Evolutionary conservation across 164 flowering plant species (phyloP).

Genomic region (Annona cherimola): DNA sequence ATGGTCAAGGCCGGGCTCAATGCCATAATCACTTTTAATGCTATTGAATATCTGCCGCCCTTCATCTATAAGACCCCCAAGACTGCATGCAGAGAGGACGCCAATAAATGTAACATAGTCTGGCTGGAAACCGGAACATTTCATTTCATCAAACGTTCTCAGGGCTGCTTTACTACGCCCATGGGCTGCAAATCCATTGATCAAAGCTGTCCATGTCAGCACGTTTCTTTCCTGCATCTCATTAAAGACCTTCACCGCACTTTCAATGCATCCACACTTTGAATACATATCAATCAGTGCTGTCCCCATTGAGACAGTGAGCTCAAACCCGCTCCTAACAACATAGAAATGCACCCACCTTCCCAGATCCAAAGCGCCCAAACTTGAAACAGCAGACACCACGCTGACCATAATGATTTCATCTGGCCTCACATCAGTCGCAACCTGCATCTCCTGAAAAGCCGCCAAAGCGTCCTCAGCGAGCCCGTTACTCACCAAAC

Average conservation of each 20-base stretch:
- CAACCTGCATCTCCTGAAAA: constrained; percentile 38
- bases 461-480: constrained; percentile 25
- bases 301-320: constrained; percentile 30
- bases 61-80: constrained; percentile 40
- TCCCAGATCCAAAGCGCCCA: constrained; percentile 41
- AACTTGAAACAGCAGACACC: constrained; percentile 28
- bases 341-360: constrained; percentile 32
- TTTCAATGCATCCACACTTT: constrained; percentile 38
- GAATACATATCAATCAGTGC: constrained; percentile 42
- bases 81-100: constrained; percentile 48
- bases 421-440: constrained; percentile 27
- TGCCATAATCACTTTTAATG: constrained; percentile 23
- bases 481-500: constrained; percentile 30
- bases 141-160: constrained; percentile 31
- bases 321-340: constrained; percentile 16
- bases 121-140: constrained; percentile 24
- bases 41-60: constrained; percentile 41
- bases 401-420: constrained; percentile 36
- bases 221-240: constrained; percentile 36
- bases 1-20: constrained; percentile 38
- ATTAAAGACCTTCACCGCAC: constrained; percentile 30
- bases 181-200: constrained; percentile 42
- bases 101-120: constrained; percentile 29
- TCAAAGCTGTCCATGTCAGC: constrained; percentile 42
- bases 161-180: constrained; percentile 36